phyloP scores from a whole-genome alignment of 78 protist species.

The Capsaspora owczarzaki region DNA sequence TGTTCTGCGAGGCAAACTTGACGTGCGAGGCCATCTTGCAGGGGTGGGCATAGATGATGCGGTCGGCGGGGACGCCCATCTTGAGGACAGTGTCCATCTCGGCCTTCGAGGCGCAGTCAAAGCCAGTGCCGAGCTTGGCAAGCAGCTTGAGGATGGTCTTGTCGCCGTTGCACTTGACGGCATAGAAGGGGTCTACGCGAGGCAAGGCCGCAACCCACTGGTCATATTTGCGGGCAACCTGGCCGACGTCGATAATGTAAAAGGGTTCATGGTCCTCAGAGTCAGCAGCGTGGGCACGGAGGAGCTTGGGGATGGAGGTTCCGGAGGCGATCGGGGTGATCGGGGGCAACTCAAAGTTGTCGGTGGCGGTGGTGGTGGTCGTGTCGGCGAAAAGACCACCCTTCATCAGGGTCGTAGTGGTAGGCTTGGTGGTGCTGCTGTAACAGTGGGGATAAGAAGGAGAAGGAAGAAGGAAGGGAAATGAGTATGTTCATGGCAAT shows the following conservation, averaged over 20 bases:
- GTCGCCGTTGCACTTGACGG: conserved; percentile 84
- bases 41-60: conserved; percentile 87
- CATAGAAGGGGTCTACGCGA: conserved; percentile 76
- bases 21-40: conserved; percentile 67
- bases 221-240: conserved; percentile 5
- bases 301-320: too few relatives aligned
- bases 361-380: too few relatives aligned
- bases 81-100: conserved; percentile 59
- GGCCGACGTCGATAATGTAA: conserved; percentile 17
- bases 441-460: too few relatives aligned
- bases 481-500: too few relatives aligned
- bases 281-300: too few relatives aligned
- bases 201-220: conserved; percentile 65
- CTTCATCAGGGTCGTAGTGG: too few relatives aligned
- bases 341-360: too few relatives aligned
- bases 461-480: too few relatives aligned
- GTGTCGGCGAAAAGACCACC: too few relatives aligned
- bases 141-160: conserved; percentile 53
- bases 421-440: too few relatives aligned
- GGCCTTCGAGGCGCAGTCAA: conserved; percentile 76
- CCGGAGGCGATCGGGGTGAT: too few relatives aligned
- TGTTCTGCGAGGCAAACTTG: conserved; percentile 40
- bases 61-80: conserved; percentile 53
- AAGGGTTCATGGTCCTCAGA: too few relatives aligned
- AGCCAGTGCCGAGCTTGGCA: conserved; percentile 58